These are phyloP conservation scores for Aspergillus persii DNA, from an alignment of 2,329 filamentous ascomycete genomes.

Conservation along the genomic window DNA sequence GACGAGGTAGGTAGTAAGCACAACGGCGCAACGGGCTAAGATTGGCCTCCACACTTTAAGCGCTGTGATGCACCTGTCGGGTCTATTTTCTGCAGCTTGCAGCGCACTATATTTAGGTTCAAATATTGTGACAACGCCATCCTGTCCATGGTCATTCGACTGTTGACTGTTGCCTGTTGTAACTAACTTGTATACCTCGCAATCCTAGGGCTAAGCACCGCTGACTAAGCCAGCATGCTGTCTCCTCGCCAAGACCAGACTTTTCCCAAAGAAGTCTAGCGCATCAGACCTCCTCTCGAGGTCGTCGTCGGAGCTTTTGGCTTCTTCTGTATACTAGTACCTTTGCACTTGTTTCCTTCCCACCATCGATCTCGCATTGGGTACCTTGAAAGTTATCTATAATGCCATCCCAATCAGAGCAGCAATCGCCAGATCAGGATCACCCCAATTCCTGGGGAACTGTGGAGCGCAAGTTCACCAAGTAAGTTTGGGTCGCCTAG, in stretches of 20 bases:
- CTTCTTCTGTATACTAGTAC: background rate
- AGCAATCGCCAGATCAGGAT: constrained; percentile 35
- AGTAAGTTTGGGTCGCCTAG: constrained; percentile 45
- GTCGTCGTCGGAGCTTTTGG: too few species aligned
- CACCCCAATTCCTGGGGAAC: constrained; percentile 56
- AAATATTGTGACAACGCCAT: too few species aligned
- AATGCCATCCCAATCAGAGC: constrained; percentile 18
- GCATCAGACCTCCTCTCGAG: background rate
- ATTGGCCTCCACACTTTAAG: too few species aligned
- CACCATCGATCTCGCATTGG: background rate
- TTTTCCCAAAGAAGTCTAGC: background rate
- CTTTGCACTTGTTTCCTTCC: background rate
- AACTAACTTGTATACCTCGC: background rate
- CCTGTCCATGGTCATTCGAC: too few species aligned
- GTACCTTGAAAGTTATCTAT: background rate
- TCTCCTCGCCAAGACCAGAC: background rate
- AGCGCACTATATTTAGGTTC: too few species aligned
- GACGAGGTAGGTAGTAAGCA: too few species aligned
- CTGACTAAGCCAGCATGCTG: background rate
- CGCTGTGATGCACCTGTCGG: too few species aligned
- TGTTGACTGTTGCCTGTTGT: too few species aligned
- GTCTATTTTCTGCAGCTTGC: too few species aligned
- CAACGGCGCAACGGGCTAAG: too few species aligned
- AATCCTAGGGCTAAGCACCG: background rate
- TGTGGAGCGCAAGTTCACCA: constrained; percentile 61